Evolutionary conservation across 2,329 filamentous ascomycete genomes (phyloP).

Genomic region (Trichoderma citrinoviride): DNA sequence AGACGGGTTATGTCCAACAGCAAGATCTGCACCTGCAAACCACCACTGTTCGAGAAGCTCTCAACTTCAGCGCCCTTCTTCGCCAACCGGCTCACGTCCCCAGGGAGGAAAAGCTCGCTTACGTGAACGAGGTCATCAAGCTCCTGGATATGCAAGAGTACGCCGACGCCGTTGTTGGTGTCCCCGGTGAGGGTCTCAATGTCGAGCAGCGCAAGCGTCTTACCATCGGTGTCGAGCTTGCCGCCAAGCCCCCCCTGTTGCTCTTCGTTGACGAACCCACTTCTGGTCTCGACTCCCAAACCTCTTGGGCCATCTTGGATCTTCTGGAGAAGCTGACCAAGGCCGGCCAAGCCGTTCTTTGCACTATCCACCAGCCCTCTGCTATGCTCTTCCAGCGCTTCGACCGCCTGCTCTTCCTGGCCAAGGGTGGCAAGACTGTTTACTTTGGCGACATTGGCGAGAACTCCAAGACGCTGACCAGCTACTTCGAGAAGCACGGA

Average conservation of each 20-base stretch:
- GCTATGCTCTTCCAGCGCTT: conserved; percentile 93
- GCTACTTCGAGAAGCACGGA: conserved; percentile 75
- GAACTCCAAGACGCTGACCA: conserved; percentile 64
- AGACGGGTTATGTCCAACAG: conserved; percentile 89
- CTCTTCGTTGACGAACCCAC: conserved; percentile 95
- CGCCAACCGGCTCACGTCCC: conserved; percentile 77
- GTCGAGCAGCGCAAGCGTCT: conserved; percentile 71
- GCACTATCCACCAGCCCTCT: conserved; percentile 96
- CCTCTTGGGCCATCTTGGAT: conserved; percentile 87
- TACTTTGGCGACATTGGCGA: conserved; percentile 80
- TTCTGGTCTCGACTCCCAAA: conserved; percentile 89
- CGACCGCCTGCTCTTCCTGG: conserved; percentile 75
- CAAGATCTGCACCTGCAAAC: conserved; percentile 86
- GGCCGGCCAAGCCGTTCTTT: conserved; percentile 88
- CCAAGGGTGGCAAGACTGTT: conserved; percentile 71
- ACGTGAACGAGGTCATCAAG: conserved; percentile 88
- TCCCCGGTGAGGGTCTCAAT: conserved; percentile 81
- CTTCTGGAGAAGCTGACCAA: conserved; percentile 87
- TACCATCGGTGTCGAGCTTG: conserved; percentile 94
- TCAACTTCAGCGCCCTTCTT: conserved; percentile 81
- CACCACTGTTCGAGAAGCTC: conserved; percentile 81
- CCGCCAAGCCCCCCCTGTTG: conserved; percentile 83
- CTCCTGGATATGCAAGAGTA: conserved; percentile 88
- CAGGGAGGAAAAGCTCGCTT: conserved; percentile 74
- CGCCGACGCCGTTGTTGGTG: conserved; percentile 85